Conservation (phyloP, 148 eudicot genomes). For the Vaccinium macrocarpon region DNA sequence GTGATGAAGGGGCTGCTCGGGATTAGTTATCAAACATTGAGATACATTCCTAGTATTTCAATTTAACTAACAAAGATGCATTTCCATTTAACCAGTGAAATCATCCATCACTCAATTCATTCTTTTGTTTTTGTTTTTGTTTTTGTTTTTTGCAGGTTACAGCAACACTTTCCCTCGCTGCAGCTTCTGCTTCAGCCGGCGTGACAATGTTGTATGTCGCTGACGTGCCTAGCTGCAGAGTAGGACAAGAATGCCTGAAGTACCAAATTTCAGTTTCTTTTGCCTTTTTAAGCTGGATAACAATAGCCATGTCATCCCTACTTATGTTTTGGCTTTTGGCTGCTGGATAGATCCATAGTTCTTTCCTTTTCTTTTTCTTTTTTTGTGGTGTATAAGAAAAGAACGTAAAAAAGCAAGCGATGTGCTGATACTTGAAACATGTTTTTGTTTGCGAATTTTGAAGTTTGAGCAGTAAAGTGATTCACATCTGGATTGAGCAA, state of each 20-base stretch:
- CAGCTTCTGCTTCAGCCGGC: slow-evolving; percentile 70
- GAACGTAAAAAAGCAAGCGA: not conserved
- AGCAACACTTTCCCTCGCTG: slow-evolving; percentile 70
- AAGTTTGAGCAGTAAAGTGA: not conserved
- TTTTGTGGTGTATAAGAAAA: not conserved
- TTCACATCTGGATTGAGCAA: not conserved
- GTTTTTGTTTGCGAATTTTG: not conserved
- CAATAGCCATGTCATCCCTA: slow-evolving; percentile 50
- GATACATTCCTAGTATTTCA: not conserved
- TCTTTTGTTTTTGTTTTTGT: not conserved
- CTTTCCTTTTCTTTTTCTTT: not conserved
- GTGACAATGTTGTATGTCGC: slow-evolving; percentile 50
- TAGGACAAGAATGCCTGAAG: slow-evolving; percentile 46
- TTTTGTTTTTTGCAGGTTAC: slow-evolving; percentile 44
- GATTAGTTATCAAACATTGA: not conserved
- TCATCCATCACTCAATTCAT: not conserved
- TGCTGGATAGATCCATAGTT: slow-evolving; percentile 33
- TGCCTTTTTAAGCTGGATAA: slow-evolving; percentile 68
- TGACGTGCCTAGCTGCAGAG: slow-evolving; percentile 45
- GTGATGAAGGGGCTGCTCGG: not conserved
- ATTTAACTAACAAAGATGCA: not conserved
- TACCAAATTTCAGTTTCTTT: slow-evolving; percentile 60
- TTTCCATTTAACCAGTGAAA: not conserved
- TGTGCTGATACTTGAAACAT: not conserved
- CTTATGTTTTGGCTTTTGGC: slow-evolving; percentile 83